A percentile compares a stretch with the other conserved stretches of the same genome.
Evolutionary conservation across 169 alveolate species (phyloP).

Genomic region (Cryptosporidium meleagridis): DNA sequence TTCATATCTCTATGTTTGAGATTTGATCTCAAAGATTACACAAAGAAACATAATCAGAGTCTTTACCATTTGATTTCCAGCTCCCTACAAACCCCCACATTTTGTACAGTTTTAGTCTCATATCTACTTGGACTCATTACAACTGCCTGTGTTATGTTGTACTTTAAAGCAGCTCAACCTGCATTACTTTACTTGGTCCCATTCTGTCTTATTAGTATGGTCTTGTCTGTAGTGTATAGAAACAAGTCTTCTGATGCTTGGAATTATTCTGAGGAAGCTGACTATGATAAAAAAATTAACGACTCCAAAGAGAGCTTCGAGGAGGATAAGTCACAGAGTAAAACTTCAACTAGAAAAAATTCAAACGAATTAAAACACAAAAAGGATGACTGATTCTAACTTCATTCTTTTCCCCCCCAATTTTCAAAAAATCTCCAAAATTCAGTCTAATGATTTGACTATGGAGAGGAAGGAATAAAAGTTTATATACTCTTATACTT

Average conservation of each 20-base stretch:
- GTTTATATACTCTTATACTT: background rate
- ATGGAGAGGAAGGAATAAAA: background rate
- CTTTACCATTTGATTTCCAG: constrained; percentile 45
- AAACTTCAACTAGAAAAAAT: background rate
- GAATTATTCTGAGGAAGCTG: constrained; percentile 32
- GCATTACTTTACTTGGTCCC: constrained; percentile 95
- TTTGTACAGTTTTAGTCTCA: constrained; percentile 83
- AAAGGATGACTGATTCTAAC: background rate
- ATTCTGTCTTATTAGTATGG: constrained; percentile 82
- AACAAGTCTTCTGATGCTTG: constrained; percentile 75
- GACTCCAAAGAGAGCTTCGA: constrained; percentile 54
- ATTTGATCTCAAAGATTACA: constrained; percentile 83
- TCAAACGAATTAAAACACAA: background rate
- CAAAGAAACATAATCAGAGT: constrained; percentile 74
- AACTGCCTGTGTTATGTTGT: constrained; percentile 88
- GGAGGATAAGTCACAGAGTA: background rate
- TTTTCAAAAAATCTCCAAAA: background rate
- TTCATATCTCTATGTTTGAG: constrained; percentile 90
- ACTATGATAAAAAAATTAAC: background rate
- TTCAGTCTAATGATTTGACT: background rate
- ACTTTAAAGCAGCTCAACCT: constrained; percentile 90
- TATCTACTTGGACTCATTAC: constrained; percentile 89
- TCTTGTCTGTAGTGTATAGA: constrained; percentile 78
- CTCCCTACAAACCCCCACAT: constrained; percentile 74
- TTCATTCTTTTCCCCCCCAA: background rate